Evolutionary conservation across 805 yeast genomes (phyloP).

Genomic region (Blastobotrys terrestris): DNA sequence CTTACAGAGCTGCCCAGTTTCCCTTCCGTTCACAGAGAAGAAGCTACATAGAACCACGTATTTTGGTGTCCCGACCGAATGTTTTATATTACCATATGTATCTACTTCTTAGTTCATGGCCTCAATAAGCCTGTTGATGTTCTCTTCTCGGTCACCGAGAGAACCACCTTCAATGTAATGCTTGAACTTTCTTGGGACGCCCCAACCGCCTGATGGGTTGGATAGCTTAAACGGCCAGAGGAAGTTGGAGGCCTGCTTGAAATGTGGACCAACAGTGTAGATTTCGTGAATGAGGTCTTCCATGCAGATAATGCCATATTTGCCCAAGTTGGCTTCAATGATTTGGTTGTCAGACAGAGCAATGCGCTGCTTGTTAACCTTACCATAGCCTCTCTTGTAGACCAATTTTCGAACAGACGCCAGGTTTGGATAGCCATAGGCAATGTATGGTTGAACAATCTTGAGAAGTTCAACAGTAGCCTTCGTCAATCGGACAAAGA

Average conservation of each 20-base stretch:
- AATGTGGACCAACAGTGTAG: slow-evolving; percentile 77
- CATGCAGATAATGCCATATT: slow-evolving; percentile 67
- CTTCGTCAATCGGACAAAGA: slow-evolving; percentile 71
- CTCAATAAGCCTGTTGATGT: slow-evolving; percentile 68
- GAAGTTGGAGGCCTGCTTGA: slow-evolving; percentile 81
- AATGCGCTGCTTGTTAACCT: slow-evolving; percentile 72
- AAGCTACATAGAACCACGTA: background rate
- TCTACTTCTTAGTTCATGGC: slow-evolving; percentile 56
- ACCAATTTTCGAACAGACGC: slow-evolving; percentile 66
- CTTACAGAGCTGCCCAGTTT: too few species aligned
- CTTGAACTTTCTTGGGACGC: slow-evolving; percentile 72
- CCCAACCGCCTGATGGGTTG: slow-evolving; percentile 80
- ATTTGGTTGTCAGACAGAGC: slow-evolving; percentile 64
- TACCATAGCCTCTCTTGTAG: slow-evolving; percentile 83
- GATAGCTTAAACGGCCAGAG: slow-evolving; percentile 82
- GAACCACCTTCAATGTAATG: slow-evolving; percentile 84
- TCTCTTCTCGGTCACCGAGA: slow-evolving; percentile 76
- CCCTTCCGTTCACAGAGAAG: too few species aligned
- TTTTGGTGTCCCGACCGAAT: background rate
- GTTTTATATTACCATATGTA: background rate
- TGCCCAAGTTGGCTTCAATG: slow-evolving; percentile 65
- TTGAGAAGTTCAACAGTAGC: slow-evolving; percentile 71
- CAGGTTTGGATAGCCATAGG: slow-evolving; percentile 76
- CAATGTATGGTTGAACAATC: slow-evolving; percentile 75
- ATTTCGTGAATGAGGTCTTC: slow-evolving; percentile 80